Evolutionary conservation across 2,329 filamentous ascomycete species (phyloP).

Genomic region (Chalaropsis ovoidea): DNA sequence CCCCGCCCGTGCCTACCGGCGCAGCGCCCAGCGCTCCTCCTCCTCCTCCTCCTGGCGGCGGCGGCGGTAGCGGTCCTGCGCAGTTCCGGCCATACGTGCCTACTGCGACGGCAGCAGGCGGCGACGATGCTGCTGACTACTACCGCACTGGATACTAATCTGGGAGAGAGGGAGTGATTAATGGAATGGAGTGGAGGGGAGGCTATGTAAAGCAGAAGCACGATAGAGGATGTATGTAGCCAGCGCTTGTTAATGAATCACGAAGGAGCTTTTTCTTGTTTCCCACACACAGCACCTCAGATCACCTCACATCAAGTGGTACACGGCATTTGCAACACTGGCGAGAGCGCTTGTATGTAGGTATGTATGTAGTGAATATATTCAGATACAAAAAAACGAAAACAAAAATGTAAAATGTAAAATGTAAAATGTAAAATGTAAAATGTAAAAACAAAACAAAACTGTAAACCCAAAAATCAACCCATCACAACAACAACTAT

Average conservation of each 20-base stretch:
- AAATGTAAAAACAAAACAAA: not conserved
- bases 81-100: constrained; percentile 44
- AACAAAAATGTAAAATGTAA: no score
- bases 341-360: no score
- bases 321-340: no score
- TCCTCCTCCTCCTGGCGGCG: not conserved
- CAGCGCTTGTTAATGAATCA: constrained; percentile 1
- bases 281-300: no score
- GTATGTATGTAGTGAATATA: not conserved
- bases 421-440: no score
- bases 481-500: no score
- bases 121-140: constrained; percentile 42
- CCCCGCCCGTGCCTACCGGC: constrained; percentile 30
- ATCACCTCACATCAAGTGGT: no score
- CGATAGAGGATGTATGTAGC: not conserved
- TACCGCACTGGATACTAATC: constrained; percentile 35
- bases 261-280: not conserved
- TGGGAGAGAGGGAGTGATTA: not conserved
- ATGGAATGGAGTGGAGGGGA: not conserved
- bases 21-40: constrained; percentile 39
- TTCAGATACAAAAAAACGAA: not conserved
- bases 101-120: constrained; percentile 39
- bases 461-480: not conserved
- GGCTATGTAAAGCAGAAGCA: no score
- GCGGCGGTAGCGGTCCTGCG: not conserved